Evolutionary conservation across 306 rosid genomes (phyloP).

Genomic region (Malus orientalis): DNA sequence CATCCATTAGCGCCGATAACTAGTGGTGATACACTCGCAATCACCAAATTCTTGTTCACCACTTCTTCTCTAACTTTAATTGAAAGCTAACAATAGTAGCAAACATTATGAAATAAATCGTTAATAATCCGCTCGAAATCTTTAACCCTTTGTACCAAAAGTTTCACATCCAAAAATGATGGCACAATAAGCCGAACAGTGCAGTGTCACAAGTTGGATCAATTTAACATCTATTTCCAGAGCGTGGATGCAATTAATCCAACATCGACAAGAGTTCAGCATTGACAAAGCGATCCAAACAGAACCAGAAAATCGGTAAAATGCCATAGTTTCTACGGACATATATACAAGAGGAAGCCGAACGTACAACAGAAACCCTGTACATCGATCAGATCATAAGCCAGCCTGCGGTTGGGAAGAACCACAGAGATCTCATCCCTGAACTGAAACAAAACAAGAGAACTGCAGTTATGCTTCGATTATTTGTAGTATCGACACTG

Average conservation of each 20-base stretch:
- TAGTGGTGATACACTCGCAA: no score
- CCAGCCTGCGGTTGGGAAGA: neutral
- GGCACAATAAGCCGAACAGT: no score
- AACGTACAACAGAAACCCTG: neutral
- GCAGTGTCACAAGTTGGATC: no score
- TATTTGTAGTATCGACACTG: neutral
- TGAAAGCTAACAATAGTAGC: neutral
- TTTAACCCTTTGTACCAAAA: neutral
- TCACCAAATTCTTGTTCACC: no score
- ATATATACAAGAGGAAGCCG: neutral
- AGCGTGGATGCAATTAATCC: no score
- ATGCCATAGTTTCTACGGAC: neutral
- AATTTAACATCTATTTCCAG: no score
- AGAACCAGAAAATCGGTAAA: neutral
- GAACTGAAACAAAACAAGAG: constrained; percentile 6
- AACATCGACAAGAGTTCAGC: neutral
- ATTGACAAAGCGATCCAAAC: neutral
- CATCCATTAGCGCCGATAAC: no score
- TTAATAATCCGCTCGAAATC: neutral
- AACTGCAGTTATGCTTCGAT: neutral
- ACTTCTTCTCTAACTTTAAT: neutral
- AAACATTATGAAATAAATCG: neutral
- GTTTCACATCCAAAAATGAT: neutral
- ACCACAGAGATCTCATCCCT: neutral
- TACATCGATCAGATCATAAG: neutral